These are phyloP conservation scores for Suillus americanus DNA, from an alignment of 768 basidiomycete genomes.

Conservation along the genomic window DNA sequence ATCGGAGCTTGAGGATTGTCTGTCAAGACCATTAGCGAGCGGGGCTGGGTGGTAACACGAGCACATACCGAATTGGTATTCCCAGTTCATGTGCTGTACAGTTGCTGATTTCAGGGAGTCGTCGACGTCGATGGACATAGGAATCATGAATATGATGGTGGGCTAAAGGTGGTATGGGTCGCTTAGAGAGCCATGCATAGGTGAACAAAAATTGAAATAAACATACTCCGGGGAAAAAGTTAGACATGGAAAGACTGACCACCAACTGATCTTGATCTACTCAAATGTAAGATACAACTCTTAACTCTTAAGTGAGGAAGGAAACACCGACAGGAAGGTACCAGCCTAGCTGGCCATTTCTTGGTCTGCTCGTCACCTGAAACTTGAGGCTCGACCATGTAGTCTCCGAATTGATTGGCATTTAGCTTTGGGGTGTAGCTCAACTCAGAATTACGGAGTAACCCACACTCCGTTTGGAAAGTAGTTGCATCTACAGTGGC, in stretches of 20 bases:
- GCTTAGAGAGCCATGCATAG: not conserved
- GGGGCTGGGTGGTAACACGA: not conserved
- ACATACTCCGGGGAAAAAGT: not conserved
- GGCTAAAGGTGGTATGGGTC: not conserved
- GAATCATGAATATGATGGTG: constrained; percentile 12
- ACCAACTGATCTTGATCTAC: not conserved
- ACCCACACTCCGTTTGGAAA: constrained; percentile 5
- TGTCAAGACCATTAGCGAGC: not conserved
- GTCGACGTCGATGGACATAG: constrained; percentile 9
- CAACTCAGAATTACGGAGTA: constrained; percentile 2
- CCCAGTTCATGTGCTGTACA: constrained; percentile 1
- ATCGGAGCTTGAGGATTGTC: not conserved
- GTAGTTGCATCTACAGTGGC: constrained; percentile 9
- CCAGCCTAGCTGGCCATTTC: not conserved
- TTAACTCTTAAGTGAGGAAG: not conserved
- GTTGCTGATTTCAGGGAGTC: not conserved
- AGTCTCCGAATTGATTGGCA: not conserved
- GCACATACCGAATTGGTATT: not conserved
- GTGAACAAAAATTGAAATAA: not conserved
- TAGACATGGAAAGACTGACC: not conserved
- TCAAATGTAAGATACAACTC: not conserved
- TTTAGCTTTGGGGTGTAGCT: not conserved
- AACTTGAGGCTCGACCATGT: not conserved
- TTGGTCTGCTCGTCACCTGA: constrained; percentile 9
- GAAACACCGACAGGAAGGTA: not conserved